phyloP scores from a whole-genome alignment of 2,329 filamentous ascomycete genomes.

The Fusarium sororula region DNA sequence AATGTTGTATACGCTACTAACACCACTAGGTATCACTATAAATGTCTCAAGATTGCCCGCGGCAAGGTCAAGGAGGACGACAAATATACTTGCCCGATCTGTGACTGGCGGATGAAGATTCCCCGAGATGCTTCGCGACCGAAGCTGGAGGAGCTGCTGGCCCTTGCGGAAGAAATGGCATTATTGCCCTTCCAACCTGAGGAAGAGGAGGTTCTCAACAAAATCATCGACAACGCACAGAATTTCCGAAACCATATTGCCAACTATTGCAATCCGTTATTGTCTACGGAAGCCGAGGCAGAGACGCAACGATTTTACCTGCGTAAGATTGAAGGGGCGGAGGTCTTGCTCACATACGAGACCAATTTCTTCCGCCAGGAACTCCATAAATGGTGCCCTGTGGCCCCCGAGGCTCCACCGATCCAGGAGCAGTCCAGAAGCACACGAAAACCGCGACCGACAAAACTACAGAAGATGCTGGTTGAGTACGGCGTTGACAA shows the following conservation, averaged over 20 bases:
- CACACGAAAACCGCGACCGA: slow-evolving; percentile 93
- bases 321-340: slow-evolving; percentile 95
- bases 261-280: slow-evolving; percentile 80
- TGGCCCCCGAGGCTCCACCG: slow-evolving; percentile 86
- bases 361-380: slow-evolving; percentile 99
- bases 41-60: slow-evolving; percentile 95
- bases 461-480: slow-evolving; percentile 96
- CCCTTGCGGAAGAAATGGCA: slow-evolving; percentile 85
- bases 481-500: slow-evolving; percentile 87
- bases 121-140: slow-evolving; percentile 94
- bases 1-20: not conserved
- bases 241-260: slow-evolving; percentile 85
- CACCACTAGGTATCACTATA: slow-evolving; percentile 85
- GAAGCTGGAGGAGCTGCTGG: slow-evolving; percentile 88
- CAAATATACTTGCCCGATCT: slow-evolving; percentile 98
- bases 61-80: slow-evolving; percentile 99
- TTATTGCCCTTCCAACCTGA: slow-evolving; percentile 92
- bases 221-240: slow-evolving; percentile 85
- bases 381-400: slow-evolving; percentile 92
- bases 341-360: slow-evolving; percentile 89
- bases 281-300: slow-evolving; percentile 85
- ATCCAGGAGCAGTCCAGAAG: slow-evolving; percentile 88
- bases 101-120: slow-evolving; percentile 96
- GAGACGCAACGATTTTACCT: slow-evolving; percentile 94
- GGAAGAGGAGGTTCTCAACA: slow-evolving; percentile 86